Percentiles rank a stretch among this genome's conserved stretches.
Evolutionary conservation across 106 monocot species (phyloP).

Genomic region (Gastrodia elata): DNA sequence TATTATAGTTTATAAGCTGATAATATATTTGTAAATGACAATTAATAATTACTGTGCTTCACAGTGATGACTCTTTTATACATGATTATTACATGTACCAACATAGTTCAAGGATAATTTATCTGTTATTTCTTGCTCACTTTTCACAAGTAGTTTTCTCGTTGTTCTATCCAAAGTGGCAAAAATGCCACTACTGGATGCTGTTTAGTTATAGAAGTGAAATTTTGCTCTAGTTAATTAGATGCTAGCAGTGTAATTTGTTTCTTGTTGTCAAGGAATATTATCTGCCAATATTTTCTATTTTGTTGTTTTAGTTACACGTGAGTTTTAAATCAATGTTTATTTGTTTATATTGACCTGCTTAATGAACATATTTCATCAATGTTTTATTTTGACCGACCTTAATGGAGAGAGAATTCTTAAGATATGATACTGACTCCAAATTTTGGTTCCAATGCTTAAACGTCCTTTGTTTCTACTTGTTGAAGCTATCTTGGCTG

Average conservation of each 20-base stretch:
- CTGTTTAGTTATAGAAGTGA: neutral
- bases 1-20: neutral
- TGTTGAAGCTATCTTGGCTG: constrained; percentile 66
- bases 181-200: neutral
- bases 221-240: neutral
- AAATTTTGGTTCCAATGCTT: neutral
- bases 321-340: neutral
- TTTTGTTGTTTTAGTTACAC: neutral
- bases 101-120: neutral
- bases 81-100: neutral
- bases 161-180: neutral
- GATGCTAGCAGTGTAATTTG: neutral
- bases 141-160: neutral
- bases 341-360: neutral
- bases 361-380: neutral
- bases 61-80: neutral
- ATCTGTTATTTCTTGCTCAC: neutral
- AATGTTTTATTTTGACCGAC: neutral
- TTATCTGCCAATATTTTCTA: neutral
- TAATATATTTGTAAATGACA: neutral
- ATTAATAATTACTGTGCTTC: neutral
- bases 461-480: neutral
- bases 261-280: neutral
- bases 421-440: neutral
- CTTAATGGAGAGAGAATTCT: neutral